These are phyloP conservation scores for Tuber umbilicatum DNA, from an alignment of 495 filamentous ascomycete species.

Conservation along the genomic window DNA sequence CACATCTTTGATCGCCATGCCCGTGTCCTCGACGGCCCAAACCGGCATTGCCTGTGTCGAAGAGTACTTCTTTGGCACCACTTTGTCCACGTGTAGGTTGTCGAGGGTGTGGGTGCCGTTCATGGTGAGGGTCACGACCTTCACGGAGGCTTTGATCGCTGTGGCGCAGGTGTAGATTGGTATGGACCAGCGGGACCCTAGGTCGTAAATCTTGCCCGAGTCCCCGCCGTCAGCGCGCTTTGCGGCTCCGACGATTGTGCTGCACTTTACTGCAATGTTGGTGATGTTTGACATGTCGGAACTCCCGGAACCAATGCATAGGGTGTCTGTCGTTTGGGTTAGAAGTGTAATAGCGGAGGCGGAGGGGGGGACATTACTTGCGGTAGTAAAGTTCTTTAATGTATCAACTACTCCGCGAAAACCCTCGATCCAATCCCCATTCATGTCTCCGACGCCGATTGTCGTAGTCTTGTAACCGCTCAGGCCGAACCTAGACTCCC, in stretches of 20 bases:
- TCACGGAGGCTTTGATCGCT: slow-evolving; percentile 45
- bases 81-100: slow-evolving; percentile 31
- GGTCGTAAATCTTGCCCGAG: slow-evolving; percentile 39
- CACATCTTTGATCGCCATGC: slow-evolving; percentile 29
- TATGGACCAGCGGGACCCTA: slow-evolving; percentile 42
- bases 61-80: slow-evolving; percentile 39
- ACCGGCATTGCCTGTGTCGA: slow-evolving; percentile 33
- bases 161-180: slow-evolving; percentile 47
- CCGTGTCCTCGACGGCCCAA: slow-evolving; percentile 45
- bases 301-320: slow-evolving; percentile 37
- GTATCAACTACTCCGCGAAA: slow-evolving; percentile 14
- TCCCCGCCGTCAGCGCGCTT: slow-evolving; percentile 36
- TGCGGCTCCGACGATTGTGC: slow-evolving; percentile 44
- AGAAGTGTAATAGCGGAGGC: background rate
- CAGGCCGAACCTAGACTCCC: background rate
- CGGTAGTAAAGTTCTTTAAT: slow-evolving; percentile 5
- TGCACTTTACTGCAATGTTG: slow-evolving; percentile 44
- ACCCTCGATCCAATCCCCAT: background rate
- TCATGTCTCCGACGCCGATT: background rate
- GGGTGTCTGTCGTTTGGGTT: slow-evolving; percentile 21
- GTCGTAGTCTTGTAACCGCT: background rate
- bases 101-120: slow-evolving; percentile 42
- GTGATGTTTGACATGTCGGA: slow-evolving; percentile 44
- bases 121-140: slow-evolving; percentile 43
- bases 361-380: background rate